Percentiles rank a stretch among this genome's conserved stretches.
phyloP scores from a whole-genome alignment of 768 basidiomycete species.

The Fomitopsis serialis region DNA sequence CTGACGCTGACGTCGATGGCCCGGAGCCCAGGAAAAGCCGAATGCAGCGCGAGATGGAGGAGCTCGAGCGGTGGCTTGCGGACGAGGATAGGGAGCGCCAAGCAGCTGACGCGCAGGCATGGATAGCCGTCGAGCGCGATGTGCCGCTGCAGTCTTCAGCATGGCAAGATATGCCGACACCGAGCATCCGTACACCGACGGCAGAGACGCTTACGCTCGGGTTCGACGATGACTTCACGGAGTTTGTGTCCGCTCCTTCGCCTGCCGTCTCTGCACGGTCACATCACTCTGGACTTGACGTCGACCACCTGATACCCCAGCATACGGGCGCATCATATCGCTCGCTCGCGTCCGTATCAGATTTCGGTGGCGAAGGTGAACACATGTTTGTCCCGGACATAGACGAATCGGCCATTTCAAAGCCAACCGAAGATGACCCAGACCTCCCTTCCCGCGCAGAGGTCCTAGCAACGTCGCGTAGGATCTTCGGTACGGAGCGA shows the following conservation, averaged over 20 bases:
- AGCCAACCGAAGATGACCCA: constrained; percentile 3
- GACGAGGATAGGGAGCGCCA: constrained; percentile 33
- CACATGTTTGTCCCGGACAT: background rate
- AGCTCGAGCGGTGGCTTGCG: constrained; percentile 58
- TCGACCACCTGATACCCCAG: constrained; percentile 16
- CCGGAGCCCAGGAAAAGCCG: constrained; percentile 22
- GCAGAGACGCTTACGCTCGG: constrained; percentile 18
- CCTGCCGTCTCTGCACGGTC: background rate
- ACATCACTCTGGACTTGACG: constrained; percentile 2
- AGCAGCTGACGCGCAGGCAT: constrained; percentile 15
- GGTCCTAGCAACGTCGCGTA: constrained; percentile 24
- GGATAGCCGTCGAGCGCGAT: constrained; percentile 14
- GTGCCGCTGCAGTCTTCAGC: constrained; percentile 3
- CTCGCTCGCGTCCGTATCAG: constrained; percentile 55
- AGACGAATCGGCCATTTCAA: background rate
- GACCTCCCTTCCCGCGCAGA: constrained; percentile 26
- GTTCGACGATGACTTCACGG: constrained; percentile 80
- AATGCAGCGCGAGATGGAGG: constrained; percentile 49
- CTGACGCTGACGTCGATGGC: background rate
- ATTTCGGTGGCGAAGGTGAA: constrained; percentile 44
- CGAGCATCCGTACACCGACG: constrained; percentile 14
- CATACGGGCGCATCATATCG: constrained; percentile 36
- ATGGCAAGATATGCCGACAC: constrained; percentile 17
- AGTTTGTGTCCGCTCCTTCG: constrained; percentile 60
- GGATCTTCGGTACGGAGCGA: constrained; percentile 22